Evolutionary conservation across 768 basidiomycete genomes (phyloP).

Genomic region (Lactarius vividus): DNA sequence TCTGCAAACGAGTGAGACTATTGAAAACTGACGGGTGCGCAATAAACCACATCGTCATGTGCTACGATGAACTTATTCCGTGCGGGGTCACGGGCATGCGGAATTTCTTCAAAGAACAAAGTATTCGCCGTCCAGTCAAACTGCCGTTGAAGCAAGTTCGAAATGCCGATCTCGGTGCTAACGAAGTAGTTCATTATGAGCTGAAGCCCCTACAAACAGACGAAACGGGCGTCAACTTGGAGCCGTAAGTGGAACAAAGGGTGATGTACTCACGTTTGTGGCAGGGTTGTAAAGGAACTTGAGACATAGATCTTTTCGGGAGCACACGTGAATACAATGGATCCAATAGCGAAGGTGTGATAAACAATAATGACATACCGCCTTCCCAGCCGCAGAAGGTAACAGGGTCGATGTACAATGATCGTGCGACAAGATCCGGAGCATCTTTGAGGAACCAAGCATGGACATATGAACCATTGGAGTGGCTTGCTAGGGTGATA

Average conservation of each 20-base stretch:
- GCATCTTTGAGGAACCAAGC: constrained; percentile 86
- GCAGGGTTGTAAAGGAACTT: constrained; percentile 82
- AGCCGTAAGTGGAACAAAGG: constrained; percentile 5
- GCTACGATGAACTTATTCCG: constrained; percentile 76
- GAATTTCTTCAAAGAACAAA: constrained; percentile 88
- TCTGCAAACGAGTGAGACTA: not conserved
- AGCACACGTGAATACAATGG: constrained; percentile 8
- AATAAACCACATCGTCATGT: constrained; percentile 78
- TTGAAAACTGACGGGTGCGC: constrained; percentile 52
- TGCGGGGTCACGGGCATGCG: constrained; percentile 63
- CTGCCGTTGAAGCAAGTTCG: constrained; percentile 78
- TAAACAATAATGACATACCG: constrained; percentile 45
- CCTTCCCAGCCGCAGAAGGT: constrained; percentile 95
- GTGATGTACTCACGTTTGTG: constrained; percentile 48
- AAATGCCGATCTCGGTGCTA: constrained; percentile 81
- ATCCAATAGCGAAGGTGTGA: not conserved
- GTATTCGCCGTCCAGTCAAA: constrained; percentile 88
- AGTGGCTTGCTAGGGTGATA: constrained; percentile 81
- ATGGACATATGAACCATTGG: constrained; percentile 84
- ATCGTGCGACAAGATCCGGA: constrained; percentile 65
- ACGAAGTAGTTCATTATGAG: constrained; percentile 86
- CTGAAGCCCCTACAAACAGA: constrained; percentile 58
- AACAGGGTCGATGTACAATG: constrained; percentile 89
- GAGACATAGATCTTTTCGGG: constrained; percentile 71
- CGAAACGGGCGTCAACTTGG: constrained; percentile 8